A percentile compares a stretch with the other conserved stretches of the same genome.
Conservation (phyloP, 768 basidiomycete species). For the Pisolithus orientalis region DNA sequence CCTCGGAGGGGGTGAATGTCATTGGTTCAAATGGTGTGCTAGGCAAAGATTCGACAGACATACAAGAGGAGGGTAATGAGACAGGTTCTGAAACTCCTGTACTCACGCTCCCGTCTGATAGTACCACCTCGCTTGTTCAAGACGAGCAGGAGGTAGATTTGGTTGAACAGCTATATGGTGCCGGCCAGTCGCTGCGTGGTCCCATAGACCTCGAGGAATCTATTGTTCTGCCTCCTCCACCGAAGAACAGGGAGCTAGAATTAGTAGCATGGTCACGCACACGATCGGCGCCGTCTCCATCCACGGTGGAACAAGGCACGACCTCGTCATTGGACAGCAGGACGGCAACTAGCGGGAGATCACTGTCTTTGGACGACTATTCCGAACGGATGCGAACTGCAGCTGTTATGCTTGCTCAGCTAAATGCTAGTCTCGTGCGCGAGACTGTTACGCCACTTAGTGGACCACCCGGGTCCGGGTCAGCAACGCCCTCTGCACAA, state of each 20-base stretch:
- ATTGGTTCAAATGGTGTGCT: slow-evolving; percentile 26
- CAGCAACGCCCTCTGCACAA: slow-evolving; percentile 2
- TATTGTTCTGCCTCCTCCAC: slow-evolving; percentile 73
- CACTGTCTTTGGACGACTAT: slow-evolving; percentile 89
- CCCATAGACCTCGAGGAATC: slow-evolving; percentile 79
- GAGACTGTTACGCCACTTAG: slow-evolving; percentile 36
- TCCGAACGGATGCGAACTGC: slow-evolving; percentile 98
- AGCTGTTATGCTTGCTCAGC: slow-evolving; percentile 95
- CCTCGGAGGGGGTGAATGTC: slow-evolving; percentile 14
- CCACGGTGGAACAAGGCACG: slow-evolving; percentile 33
- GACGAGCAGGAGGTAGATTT: slow-evolving; percentile 92
- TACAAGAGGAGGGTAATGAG: slow-evolving; percentile 12
- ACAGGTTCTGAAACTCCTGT: slow-evolving; percentile 9
- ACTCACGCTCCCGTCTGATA: slow-evolving; percentile 16
- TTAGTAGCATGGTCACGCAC: slow-evolving; percentile 73
- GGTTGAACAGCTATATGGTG: slow-evolving; percentile 91
- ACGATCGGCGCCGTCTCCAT: slow-evolving; percentile 45
- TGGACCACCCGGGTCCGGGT: slow-evolving; percentile 7
- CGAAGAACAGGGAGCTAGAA: slow-evolving; percentile 87
- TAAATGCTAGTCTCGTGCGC: slow-evolving; percentile 73
- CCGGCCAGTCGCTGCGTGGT: slow-evolving; percentile 64
- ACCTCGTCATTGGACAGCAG: slow-evolving; percentile 5
- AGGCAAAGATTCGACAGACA: slow-evolving; percentile 24
- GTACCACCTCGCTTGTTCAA: slow-evolving; percentile 15
- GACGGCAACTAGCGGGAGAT: slow-evolving; percentile 7